phyloP scores from a whole-genome alignment of 176 grass and related monocot genomes.

The Luzula sylvatica region DNA sequence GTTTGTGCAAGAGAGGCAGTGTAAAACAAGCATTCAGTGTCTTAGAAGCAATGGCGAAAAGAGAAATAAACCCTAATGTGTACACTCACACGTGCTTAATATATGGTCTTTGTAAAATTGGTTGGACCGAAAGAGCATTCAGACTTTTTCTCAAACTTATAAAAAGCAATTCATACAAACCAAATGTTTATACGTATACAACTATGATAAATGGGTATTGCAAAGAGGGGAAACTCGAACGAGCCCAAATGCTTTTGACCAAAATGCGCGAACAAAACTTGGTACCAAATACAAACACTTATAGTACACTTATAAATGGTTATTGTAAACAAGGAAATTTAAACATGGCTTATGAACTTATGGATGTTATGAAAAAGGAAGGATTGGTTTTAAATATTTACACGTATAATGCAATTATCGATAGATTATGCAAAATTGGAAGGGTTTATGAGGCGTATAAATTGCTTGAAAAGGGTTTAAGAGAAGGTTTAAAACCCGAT shows the following conservation, averaged over 20 bases:
- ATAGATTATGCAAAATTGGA: constrained; percentile 69
- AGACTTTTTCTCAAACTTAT: constrained; percentile 82
- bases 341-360: constrained; percentile 45
- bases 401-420: constrained; percentile 67
- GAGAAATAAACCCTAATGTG: constrained; percentile 65
- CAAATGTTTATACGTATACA: constrained; percentile 72
- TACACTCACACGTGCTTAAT: constrained; percentile 77
- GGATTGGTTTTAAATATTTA: constrained; percentile 63
- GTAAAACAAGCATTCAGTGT: constrained; percentile 81
- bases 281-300: constrained; percentile 70
- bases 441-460: constrained; percentile 64
- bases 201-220: constrained; percentile 84
- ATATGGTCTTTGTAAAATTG: constrained; percentile 78
- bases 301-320: constrained; percentile 52
- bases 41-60: constrained; percentile 74
- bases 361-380: constrained; percentile 55
- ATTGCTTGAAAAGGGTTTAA: constrained; percentile 41
- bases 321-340: constrained; percentile 57
- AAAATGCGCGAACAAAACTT: constrained; percentile 75
- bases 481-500: constrained; percentile 51
- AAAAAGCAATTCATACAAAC: constrained; percentile 66
- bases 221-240: constrained; percentile 62
- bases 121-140: constrained; percentile 80
- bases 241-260: constrained; percentile 69
- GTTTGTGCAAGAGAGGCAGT: constrained; percentile 47